Conservation (phyloP, 208 protist genomes). For the Hexamita inflata region DNA sequence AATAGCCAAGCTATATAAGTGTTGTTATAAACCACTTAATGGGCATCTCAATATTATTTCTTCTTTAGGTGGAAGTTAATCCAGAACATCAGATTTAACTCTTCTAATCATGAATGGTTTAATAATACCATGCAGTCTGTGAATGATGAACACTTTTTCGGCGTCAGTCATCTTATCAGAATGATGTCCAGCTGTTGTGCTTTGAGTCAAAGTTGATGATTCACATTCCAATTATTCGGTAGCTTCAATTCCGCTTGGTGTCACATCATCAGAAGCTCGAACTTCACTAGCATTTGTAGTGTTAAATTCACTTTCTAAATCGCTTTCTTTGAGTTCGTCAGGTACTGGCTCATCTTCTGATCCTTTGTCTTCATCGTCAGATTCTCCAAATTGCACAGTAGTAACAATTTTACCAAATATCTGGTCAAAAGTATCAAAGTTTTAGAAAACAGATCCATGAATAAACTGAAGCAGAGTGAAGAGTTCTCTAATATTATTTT, state of each 20-base stretch:
- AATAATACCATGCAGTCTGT: slow-evolving; percentile 21
- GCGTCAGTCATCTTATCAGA: neutral
- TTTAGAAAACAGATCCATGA: slow-evolving; percentile 1
- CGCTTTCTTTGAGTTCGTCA: no score
- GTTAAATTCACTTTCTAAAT: neutral
- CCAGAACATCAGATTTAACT: slow-evolving; percentile 16
- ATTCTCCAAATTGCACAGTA: neutral
- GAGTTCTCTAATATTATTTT: slow-evolving; percentile 26
- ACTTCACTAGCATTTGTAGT: no score
- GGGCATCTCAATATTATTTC: slow-evolving; percentile 5
- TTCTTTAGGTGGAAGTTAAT: slow-evolving; percentile 24
- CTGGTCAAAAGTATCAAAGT: slow-evolving; percentile 5
- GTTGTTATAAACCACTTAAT: neutral
- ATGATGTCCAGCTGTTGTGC: neutral
- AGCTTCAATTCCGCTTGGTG: no score
- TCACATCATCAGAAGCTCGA: no score
- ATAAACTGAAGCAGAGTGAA: slow-evolving; percentile 19
- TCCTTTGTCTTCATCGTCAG: neutral
- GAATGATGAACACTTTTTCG: slow-evolving; percentile 17
- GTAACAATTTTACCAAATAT: slow-evolving; percentile 5
- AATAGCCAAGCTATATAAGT: slow-evolving; percentile 11
- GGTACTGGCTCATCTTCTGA: neutral
- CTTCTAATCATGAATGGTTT: slow-evolving; percentile 20
- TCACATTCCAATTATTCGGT: neutral
- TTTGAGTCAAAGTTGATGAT: neutral